phyloP scores from a whole-genome alignment of 1,139 yeast species.

The Sugiyamaella japonica region DNA sequence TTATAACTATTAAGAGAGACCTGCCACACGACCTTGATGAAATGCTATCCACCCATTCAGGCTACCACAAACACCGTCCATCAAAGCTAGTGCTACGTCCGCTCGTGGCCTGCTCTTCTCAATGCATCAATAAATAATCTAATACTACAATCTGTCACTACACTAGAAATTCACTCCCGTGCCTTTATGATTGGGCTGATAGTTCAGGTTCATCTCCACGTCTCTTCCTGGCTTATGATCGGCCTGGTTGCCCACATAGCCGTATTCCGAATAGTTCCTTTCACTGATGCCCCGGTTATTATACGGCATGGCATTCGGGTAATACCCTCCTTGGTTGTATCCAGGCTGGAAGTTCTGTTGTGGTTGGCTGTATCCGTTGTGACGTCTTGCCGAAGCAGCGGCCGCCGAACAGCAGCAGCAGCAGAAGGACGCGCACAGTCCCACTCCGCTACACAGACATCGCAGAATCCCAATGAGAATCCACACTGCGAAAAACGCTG shows the following conservation, averaged over 20 bases:
- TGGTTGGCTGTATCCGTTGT: conserved; percentile 18
- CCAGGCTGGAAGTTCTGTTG: conserved; percentile 17
- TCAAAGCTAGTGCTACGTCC: too few relatives aligned
- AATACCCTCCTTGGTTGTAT: conserved; percentile 17
- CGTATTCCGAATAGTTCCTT: conserved; percentile 22
- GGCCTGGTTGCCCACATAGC: conserved; percentile 27
- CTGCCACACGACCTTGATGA: too few relatives aligned
- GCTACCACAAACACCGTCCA: too few relatives aligned
- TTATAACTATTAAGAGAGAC: too few relatives aligned
- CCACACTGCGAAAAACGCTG: conserved; percentile 44
- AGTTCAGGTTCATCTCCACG: conserved; percentile 27
- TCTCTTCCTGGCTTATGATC: conserved; percentile 24
- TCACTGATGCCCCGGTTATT: neutral
- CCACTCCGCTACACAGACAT: conserved; percentile 45
- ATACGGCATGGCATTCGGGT: conserved; percentile 6
- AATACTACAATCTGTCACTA: neutral
- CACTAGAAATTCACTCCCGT: conserved; percentile 1
- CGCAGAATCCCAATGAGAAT: conserved; percentile 44
- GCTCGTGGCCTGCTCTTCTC: too few relatives aligned
- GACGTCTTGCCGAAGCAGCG: conserved; percentile 13
- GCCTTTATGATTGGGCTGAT: conserved; percentile 15
- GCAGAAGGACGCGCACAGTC: conserved; percentile 43
- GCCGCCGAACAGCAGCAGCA: conserved; percentile 44
- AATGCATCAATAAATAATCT: neutral
- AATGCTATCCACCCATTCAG: too few relatives aligned